Conservation (phyloP, 768 basidiomycete genomes). For the Boletus fagicola region DNA sequence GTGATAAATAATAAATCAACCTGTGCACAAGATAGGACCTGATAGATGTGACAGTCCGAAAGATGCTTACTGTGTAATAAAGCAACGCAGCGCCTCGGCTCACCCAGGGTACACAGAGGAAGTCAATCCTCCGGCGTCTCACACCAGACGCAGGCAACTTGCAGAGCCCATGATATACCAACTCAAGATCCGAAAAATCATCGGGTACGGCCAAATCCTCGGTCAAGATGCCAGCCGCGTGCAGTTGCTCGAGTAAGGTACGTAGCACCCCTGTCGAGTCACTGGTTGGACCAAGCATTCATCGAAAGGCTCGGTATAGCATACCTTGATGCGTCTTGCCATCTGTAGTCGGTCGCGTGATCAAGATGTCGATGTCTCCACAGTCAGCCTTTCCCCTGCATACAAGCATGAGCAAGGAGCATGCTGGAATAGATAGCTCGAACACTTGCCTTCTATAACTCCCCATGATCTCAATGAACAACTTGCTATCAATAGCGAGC, state of each 20-base stretch:
- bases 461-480: conserved; percentile 88
- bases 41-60: neutral
- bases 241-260: conserved; percentile 56
- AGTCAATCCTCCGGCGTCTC: conserved; percentile 75
- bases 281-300: neutral
- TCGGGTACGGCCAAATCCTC: conserved; percentile 77
- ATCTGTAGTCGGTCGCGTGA: conserved; percentile 72
- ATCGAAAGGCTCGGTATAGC: conserved; percentile 2
- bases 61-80: conserved; percentile 80
- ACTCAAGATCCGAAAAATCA: conserved; percentile 65
- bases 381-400: conserved; percentile 74
- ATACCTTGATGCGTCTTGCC: conserved; percentile 72
- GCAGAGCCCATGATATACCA: conserved; percentile 81
- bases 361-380: conserved; percentile 89
- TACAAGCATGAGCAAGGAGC: neutral
- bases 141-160: conserved; percentile 46
- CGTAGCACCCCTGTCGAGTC: conserved; percentile 53
- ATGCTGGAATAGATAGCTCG: neutral
- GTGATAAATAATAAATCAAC: neutral
- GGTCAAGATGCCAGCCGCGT: conserved; percentile 60
- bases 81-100: conserved; percentile 80
- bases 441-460: conserved; percentile 68
- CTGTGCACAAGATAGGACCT: neutral
- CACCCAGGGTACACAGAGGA: conserved; percentile 77
- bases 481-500: conserved; percentile 61